These are phyloP conservation scores for Phaseolus lunatus DNA, from an alignment of 306 rosid species.

Conservation along the genomic window DNA sequence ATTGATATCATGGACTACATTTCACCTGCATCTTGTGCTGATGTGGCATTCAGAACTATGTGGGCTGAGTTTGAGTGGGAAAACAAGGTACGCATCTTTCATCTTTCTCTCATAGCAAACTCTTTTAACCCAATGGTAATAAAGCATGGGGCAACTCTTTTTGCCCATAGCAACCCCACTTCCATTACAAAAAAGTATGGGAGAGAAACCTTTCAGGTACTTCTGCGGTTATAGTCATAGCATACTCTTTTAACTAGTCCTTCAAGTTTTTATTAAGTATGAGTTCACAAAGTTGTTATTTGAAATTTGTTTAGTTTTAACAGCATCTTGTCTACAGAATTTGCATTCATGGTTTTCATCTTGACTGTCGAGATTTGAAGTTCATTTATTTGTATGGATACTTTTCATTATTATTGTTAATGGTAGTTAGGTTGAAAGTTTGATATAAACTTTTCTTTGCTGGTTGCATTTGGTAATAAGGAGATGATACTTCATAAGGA, in stretches of 20 bases:
- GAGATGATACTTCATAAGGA: neutral
- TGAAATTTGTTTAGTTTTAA: conserved; percentile 7
- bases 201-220: neutral
- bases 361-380: conserved; percentile 20
- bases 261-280: conserved; percentile 3
- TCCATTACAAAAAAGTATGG: neutral
- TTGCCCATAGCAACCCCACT: neutral
- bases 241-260: conserved; percentile 5
- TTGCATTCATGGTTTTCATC: conserved; percentile 16
- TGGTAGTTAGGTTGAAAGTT: conserved; percentile 20
- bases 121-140: neutral
- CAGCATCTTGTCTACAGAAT: neutral
- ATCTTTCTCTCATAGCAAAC: conserved; percentile 20
- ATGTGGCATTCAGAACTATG: conserved; percentile 93
- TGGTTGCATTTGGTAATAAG: conserved; percentile 23
- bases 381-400: conserved; percentile 3
- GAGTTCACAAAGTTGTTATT: conserved; percentile 1
- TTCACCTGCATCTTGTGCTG: conserved; percentile 96
- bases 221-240: conserved; percentile 1
- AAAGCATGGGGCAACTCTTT: conserved; percentile 6
- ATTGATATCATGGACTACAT: conserved; percentile 99
- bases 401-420: conserved; percentile 3
- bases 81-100: conserved; percentile 73
- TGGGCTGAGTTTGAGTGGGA: conserved; percentile 99
- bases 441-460: neutral